Conservation (phyloP, 2,329 filamentous ascomycete species). For the Tolypocladium ovalisporum region DNA sequence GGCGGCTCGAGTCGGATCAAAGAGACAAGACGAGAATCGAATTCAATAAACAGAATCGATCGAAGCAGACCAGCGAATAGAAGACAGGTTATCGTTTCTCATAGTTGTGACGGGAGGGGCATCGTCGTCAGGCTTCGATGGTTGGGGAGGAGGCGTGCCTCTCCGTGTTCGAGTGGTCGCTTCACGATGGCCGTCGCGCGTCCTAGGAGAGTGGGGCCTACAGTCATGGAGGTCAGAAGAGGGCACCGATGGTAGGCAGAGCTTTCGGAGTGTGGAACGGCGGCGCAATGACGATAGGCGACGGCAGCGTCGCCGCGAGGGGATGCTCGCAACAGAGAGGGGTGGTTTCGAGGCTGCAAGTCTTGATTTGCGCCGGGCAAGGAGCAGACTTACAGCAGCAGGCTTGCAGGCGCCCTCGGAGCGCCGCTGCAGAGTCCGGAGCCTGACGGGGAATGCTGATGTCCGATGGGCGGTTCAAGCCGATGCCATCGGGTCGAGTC, state of each 20-base stretch:
- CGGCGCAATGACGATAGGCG: not conserved
- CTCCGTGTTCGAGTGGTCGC: not conserved
- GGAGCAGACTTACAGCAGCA: conserved; percentile 7
- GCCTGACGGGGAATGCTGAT: not conserved
- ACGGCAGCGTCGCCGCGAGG: not conserved
- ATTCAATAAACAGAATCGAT: conserved; percentile 46
- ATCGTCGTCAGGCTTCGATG: conserved; percentile 13
- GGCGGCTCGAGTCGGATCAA: conserved; percentile 10
- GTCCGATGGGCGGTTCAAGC: conserved; percentile 5
- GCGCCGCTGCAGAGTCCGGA: conserved; percentile 1
- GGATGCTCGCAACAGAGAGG: not conserved
- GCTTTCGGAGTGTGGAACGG: not conserved
- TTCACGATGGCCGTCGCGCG: not conserved
- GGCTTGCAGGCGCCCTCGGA: conserved; percentile 2
- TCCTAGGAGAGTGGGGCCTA: not conserved
- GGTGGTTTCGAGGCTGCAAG: conserved; percentile 3
- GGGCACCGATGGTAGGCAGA: not conserved
- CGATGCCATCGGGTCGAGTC: conserved; percentile 9
- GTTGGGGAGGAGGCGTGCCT: not conserved
- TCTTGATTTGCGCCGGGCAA: conserved; percentile 4
- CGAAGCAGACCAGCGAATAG: conserved; percentile 38
- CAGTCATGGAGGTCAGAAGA: not conserved
- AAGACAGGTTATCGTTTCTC: conserved; percentile 40
- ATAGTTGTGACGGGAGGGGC: conserved; percentile 37
- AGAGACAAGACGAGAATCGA: conserved; percentile 21